Evolutionary conservation across 805 yeast species (phyloP), one percentile per base, ranked within the genome.

Genomic region (Pichia membranifaciens): DNA sequence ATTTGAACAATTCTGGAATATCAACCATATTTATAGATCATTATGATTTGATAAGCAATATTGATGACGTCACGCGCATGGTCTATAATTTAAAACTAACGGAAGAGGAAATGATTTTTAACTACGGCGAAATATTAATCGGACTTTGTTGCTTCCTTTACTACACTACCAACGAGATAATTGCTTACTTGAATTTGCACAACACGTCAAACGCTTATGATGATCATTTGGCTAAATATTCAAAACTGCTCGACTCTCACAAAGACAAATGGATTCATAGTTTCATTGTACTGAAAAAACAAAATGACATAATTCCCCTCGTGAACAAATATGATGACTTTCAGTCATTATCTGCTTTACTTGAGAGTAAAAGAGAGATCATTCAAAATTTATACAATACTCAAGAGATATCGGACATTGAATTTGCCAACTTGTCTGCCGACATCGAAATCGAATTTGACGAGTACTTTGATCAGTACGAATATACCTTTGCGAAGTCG

Each of bases 311-410:
- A 0, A 60, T 84, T 20, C 65, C 66, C 7, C 71, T 88, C 25
- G 78, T 88, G 0, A 95, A 86, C 52, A 68, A 72, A 22, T 84
- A 81, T 62, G 61, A 68, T 16, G 95, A 89, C 59, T 73, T 82
- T 55, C 68, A 76, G 31, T 79, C 90, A 1, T 64, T 89, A 23
- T 83, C 82, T 0, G 77, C 66, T 33, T 66, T 78, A 8, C 61
- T 78, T 6, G 78, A 73, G n/a, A 69, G 69, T 34, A 71, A 69
- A 44, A 67, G 77, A 54, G 69, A 46, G 13, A 39, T 54, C 17
- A 32, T 73, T 9, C 73, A 67, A 15, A 64, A 16, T 2, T 21
- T 36, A 3, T 32, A 29, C 20, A 25, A 41, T 15, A 38, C 21
- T 9, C 28, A 70, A 54, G 63, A 59, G 31, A 47, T 49, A 10